Conservation (phyloP, 2,329 filamentous ascomycete species). For the Cryoendolithus antarcticus region DNA sequence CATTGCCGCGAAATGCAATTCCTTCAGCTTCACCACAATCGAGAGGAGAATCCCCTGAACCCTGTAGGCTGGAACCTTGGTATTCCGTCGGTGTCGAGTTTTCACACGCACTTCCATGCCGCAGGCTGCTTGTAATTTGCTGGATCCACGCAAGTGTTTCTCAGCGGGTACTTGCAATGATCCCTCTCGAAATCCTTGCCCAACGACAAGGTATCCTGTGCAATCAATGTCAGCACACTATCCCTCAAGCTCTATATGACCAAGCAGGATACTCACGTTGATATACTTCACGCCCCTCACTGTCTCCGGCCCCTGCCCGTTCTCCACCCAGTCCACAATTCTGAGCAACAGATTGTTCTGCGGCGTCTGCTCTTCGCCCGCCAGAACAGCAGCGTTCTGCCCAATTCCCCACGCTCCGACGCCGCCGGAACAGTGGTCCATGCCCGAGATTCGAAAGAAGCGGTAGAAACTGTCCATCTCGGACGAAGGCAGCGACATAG, state of each 20-base stretch:
- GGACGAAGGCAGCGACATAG: constrained; percentile 34
- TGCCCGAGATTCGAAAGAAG: constrained; percentile 40
- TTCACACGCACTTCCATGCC: constrained; percentile 16
- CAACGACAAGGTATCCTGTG: constrained; percentile 21
- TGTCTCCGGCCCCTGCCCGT: constrained; percentile 17
- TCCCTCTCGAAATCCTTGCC: constrained; percentile 34
- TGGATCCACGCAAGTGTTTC: constrained; percentile 15
- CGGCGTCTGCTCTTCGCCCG: constrained; percentile 6
- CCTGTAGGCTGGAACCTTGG: too few relatives aligned
- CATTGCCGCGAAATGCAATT: too few relatives aligned
- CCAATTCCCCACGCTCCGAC: constrained; percentile 30
- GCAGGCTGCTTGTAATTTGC: constrained; percentile 14
- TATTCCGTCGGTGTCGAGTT: not conserved
- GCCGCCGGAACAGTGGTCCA: constrained; percentile 39
- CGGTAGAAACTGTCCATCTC: constrained; percentile 42
- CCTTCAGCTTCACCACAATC: too few relatives aligned
- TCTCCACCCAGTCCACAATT: constrained; percentile 26
- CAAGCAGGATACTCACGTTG: constrained; percentile 16
- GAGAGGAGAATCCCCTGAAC: too few relatives aligned
- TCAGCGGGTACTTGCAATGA: constrained; percentile 28
- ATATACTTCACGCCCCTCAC: constrained; percentile 30
- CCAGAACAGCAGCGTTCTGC: constrained; percentile 16
- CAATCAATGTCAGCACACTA: not conserved
- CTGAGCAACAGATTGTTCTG: constrained; percentile 37
- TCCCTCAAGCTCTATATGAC: not conserved